A percentile compares a stretch with the other conserved stretches of the same genome.
Evolutionary conservation across 352 stramenopile genomes (phyloP).

Genomic region (Hyaloperonospora arabidopsidis): DNA sequence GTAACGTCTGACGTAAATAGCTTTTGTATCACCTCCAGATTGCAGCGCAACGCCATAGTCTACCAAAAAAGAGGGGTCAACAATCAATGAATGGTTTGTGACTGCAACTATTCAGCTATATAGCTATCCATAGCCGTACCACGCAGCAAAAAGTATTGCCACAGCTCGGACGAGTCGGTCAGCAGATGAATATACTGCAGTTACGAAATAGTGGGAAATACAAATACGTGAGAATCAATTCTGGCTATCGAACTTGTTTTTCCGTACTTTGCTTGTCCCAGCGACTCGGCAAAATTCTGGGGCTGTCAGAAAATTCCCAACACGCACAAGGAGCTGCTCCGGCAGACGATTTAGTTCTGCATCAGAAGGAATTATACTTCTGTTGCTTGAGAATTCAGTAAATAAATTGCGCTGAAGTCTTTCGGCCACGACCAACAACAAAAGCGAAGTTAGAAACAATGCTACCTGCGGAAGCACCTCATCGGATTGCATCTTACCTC

Average conservation of each 20-base stretch:
- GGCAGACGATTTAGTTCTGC: slow-evolving; percentile 24
- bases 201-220: slow-evolving; percentile 3
- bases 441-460: background rate
- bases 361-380: slow-evolving; percentile 12
- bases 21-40: slow-evolving; percentile 8
- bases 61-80: slow-evolving; percentile 1
- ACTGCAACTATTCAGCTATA: background rate
- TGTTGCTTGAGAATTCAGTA: slow-evolving; percentile 19
- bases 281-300: no score
- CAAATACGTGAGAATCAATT: background rate
- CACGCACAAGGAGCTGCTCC: no score
- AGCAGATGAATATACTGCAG: slow-evolving; percentile 27
- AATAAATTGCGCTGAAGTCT: slow-evolving; percentile 44
- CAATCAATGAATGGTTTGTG: background rate
- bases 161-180: slow-evolving; percentile 20
- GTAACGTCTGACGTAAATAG: slow-evolving; percentile 19
- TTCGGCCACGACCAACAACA: background rate
- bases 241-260: no score
- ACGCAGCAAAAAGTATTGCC: slow-evolving; percentile 24
- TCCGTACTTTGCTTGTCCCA: no score
- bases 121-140: slow-evolving; percentile 14
- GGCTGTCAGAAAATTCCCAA: no score
- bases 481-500: no score
- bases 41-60: no score
- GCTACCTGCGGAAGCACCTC: no score